These are phyloP conservation scores for Pythium rishiriense DNA, from an alignment of 352 stramenopile species.

Conservation along the genomic window DNA sequence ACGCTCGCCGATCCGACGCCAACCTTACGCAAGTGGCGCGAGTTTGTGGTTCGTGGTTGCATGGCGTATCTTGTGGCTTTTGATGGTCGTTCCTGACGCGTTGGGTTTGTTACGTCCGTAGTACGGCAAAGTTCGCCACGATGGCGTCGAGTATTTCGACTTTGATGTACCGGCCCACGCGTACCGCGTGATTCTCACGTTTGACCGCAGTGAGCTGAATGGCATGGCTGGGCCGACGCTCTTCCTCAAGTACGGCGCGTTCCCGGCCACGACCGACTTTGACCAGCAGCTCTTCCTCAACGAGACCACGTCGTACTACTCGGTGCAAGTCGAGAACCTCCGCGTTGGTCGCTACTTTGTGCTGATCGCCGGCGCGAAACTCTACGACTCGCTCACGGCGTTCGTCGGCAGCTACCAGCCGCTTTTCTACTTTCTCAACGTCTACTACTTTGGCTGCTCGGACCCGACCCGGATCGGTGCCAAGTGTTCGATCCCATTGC, in stretches of 20 bases:
- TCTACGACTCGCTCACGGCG: conserved; percentile 29
- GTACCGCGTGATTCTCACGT: conserved; percentile 21
- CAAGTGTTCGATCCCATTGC: conserved; percentile 16
- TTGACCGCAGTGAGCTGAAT: conserved; percentile 23
- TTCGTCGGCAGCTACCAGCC: conserved; percentile 23
- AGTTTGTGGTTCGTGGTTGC: conserved; percentile 18
- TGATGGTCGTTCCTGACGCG: neutral
- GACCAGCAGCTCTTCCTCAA: conserved; percentile 28
- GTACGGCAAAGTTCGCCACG: conserved; percentile 29
- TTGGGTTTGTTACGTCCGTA: neutral
- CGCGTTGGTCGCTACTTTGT: conserved; percentile 31
- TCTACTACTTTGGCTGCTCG: conserved; percentile 32
- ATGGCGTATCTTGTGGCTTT: neutral
- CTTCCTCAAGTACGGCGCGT: conserved; percentile 32
- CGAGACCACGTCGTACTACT: conserved; percentile 17
- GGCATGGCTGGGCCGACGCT: conserved; percentile 20
- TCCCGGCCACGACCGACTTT: conserved; percentile 27
- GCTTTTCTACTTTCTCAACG: conserved; percentile 30
- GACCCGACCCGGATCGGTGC: conserved; percentile 15
- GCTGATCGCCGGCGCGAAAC: conserved; percentile 15
- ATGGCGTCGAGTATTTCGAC: conserved; percentile 39
- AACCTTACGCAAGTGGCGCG: conserved; percentile 14
- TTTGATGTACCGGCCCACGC: conserved; percentile 27
- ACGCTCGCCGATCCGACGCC: conserved; percentile 1
- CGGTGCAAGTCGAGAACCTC: conserved; percentile 25